Evolutionary conservation across 2,329 filamentous ascomycete species (phyloP).

Genomic region (Albophoma yamanashiensis): DNA sequence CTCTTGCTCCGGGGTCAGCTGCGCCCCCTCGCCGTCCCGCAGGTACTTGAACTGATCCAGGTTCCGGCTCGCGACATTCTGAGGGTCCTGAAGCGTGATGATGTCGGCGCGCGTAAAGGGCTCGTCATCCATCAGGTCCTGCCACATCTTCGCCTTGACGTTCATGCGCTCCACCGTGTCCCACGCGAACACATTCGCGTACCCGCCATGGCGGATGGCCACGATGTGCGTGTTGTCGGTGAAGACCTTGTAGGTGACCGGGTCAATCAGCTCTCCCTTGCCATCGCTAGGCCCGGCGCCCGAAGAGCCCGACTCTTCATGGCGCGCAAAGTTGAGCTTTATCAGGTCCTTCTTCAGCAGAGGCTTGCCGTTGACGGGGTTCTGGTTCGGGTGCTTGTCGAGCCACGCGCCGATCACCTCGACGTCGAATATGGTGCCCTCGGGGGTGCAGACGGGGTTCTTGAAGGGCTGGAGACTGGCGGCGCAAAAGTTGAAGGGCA

Average conservation of each 20-base stretch:
- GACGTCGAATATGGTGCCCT: conserved; percentile 88
- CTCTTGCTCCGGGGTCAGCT: conserved; percentile 59
- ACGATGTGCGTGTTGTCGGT: conserved; percentile 98
- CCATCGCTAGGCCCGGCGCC: conserved; percentile 38
- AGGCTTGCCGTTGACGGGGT: conserved; percentile 74
- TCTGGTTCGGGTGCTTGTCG: conserved; percentile 76
- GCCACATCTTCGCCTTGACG: conserved; percentile 94
- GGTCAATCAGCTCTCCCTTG: conserved; percentile 79
- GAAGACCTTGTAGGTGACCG: conserved; percentile 94
- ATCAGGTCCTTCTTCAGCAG: conserved; percentile 76
- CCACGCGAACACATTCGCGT: conserved; percentile 93
- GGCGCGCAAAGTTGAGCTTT: conserved; percentile 84
- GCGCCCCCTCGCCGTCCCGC: conserved; percentile 64
- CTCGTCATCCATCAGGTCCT: conserved; percentile 75
- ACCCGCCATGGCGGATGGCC: conserved; percentile 65
- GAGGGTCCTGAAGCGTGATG: conserved; percentile 91
- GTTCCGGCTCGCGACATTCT: conserved; percentile 74
- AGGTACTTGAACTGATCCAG: conserved; percentile 83
- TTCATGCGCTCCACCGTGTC: conserved; percentile 94
- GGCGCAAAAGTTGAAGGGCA: conserved; percentile 98
- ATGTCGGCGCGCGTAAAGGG: conserved; percentile 86
- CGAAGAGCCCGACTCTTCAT: conserved; percentile 55
- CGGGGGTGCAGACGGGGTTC: conserved; percentile 81
- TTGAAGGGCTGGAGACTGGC: conserved; percentile 91
- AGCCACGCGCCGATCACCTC: conserved; percentile 93